Evolutionary conservation across 2,329 filamentous ascomycete genomes (phyloP), one percentile per base, ranked within the genome.

Genomic region (Ascochyta pisi): DNA sequence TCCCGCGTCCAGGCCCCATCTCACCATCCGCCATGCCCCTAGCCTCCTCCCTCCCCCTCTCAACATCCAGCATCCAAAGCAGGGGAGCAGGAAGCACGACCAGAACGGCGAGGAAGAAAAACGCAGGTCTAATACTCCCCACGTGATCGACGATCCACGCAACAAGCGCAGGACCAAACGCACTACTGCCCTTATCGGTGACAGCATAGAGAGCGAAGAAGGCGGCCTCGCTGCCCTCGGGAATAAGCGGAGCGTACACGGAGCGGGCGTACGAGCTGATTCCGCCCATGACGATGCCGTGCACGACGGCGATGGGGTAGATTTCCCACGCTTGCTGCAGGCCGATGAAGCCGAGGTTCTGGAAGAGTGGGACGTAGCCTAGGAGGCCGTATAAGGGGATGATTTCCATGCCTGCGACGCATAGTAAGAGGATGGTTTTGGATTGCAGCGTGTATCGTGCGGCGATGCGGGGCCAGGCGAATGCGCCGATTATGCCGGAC

Each of bases 121-220:
- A 97, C 0, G 92, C 92, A 1, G 75, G 75, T 16, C 78, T 51
- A 27, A 80, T 78, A 1, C 70, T 77, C 0, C 77, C 77, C 6
- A 73, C 68, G 2, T 67, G 84, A 71, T 96, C 92, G 8, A 96
- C 95, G 58, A 97, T 96, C 27, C 86, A 84, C 0, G 92, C 94
- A 0, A 97, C 93, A 65, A 98, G 91, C 0, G 91, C 89, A 0
- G 94, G 94, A 0, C 94, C 94, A 71, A 97, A 94, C 2, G 96
- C 84, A 69, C 90, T 95, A 19, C 90, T 95, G 0, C 92, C 92
- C 75, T 97, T 98, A 74, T 98, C 94, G 1, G 94, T 97, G 57
- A 97, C 96, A 37, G 94, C 93, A 72, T 96, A 97, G 1, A 97
- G 81, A 0, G 93, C 92, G 71, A 95, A 97, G 69, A 98, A 97